phyloP scores from a whole-genome alignment of 805 yeast genomes.

The Metschnikowia anglica region DNA sequence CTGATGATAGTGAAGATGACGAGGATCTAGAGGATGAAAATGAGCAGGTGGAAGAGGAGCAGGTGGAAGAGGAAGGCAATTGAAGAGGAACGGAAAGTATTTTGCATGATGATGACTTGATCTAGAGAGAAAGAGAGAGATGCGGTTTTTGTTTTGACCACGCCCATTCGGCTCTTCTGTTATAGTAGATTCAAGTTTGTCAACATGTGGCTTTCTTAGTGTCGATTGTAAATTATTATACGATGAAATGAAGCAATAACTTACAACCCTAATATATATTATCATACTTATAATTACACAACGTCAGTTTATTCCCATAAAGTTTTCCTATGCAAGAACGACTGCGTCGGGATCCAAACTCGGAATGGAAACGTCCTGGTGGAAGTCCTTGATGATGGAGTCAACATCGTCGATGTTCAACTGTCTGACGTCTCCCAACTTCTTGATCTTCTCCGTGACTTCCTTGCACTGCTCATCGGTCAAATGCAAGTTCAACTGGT shows the following conservation, averaged over 20 bases:
- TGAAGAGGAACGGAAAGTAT: too few species aligned
- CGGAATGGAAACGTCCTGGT: slow-evolving; percentile 69
- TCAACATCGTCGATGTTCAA: slow-evolving; percentile 96
- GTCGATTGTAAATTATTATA: too few species aligned
- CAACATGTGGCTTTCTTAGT: too few species aligned
- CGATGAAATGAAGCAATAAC: too few species aligned
- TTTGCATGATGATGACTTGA: too few species aligned
- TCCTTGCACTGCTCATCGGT: slow-evolving; percentile 94
- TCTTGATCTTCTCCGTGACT: slow-evolving; percentile 89
- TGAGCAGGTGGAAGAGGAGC: slow-evolving; percentile 1
- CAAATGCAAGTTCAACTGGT: slow-evolving; percentile 85
- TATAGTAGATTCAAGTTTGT: too few species aligned
- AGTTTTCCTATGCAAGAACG: slow-evolving; percentile 1
- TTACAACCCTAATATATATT: not conserved
- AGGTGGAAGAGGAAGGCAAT: not conserved
- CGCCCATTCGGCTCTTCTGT: too few species aligned
- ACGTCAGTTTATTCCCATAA: not conserved
- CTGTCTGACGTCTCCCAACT: slow-evolving; percentile 92
- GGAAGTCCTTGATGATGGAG: slow-evolving; percentile 91
- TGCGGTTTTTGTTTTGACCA: too few species aligned
- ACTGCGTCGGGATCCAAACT: slow-evolving; percentile 18
- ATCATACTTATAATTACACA: not conserved
- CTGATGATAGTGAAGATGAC: slow-evolving; percentile 35
- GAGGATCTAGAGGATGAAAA: slow-evolving; percentile 22
- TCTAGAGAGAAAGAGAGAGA: too few species aligned